Percentiles rank a stretch among this genome's conserved stretches.
Conservation (phyloP, 805 yeast genomes). For the Saccharomycopsis schoenii region DNA sequence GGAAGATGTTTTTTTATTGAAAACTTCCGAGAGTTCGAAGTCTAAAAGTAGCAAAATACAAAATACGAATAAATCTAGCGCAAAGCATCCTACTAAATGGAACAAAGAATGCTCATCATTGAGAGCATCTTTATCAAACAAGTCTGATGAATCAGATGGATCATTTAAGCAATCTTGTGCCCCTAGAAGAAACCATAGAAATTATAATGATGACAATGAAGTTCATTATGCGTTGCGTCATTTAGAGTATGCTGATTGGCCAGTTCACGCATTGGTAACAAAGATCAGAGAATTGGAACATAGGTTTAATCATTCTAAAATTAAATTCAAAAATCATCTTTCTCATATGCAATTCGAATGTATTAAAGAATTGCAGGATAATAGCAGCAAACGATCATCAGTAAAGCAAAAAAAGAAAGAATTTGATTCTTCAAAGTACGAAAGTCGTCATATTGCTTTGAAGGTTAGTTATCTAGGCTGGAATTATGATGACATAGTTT, state of each 20-base stretch:
- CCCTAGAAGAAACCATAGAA: neutral
- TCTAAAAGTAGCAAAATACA: no score
- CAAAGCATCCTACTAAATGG: no score
- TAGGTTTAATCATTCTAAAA: neutral
- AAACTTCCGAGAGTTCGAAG: no score
- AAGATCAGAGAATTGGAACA: neutral
- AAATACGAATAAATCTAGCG: no score
- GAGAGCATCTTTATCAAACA: no score
- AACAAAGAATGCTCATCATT: no score
- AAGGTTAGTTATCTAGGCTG: constrained; percentile 87
- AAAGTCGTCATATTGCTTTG: constrained; percentile 67
- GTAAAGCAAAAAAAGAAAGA: constrained; percentile 2
- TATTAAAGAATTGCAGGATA: neutral
- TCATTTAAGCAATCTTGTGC: no score
- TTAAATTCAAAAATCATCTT: neutral
- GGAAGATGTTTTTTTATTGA: no score
- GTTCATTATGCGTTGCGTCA: neutral
- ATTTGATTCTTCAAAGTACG: constrained; percentile 60
- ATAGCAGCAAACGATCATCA: neutral
- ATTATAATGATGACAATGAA: neutral
- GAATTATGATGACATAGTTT: constrained; percentile 86
- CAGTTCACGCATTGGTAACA: neutral
- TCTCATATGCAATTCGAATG: neutral
- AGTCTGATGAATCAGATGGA: no score
- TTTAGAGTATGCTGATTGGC: neutral